Percentiles rank a stretch among this genome's conserved stretches.
Evolutionary conservation across 805 yeast genomes (phyloP).

Genomic region (Candida palmyrensis): DNA sequence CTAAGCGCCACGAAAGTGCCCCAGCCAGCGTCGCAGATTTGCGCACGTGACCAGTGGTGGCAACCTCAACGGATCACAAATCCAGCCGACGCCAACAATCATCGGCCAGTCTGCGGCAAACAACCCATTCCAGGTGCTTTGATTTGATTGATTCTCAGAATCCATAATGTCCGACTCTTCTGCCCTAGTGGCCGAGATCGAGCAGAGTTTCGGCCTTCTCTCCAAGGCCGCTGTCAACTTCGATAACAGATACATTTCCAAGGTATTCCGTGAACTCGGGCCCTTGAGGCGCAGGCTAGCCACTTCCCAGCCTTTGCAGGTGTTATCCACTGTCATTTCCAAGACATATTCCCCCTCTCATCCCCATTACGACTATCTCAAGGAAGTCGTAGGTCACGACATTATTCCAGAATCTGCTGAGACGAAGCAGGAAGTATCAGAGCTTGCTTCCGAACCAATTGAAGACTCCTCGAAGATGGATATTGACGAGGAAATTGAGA

Average conservation of each 20-base stretch:
- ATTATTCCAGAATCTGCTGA: slow-evolving; percentile 13
- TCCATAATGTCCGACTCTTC: slow-evolving; percentile 7
- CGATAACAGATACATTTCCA: slow-evolving; percentile 85
- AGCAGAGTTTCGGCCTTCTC: slow-evolving; percentile 42
- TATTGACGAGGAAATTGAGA: slow-evolving; percentile 19
- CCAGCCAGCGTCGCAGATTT: too few relatives aligned
- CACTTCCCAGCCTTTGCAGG: slow-evolving; percentile 26
- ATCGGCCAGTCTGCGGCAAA: too few relatives aligned
- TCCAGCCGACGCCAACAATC: too few relatives aligned
- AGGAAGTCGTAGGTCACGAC: slow-evolving; percentile 26
- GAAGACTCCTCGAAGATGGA: slow-evolving; percentile 16
- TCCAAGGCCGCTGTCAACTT: slow-evolving; percentile 62
- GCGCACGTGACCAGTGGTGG: too few relatives aligned
- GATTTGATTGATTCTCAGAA: too few relatives aligned
- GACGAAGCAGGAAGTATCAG: not conserved
- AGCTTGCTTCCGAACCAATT: slow-evolving; percentile 5
- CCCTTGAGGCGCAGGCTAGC: slow-evolving; percentile 63
- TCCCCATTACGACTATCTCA: slow-evolving; percentile 37
- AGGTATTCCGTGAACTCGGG: slow-evolving; percentile 79
- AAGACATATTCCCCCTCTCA: slow-evolving; percentile 50
- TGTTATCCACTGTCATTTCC: slow-evolving; percentile 52
- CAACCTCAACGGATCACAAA: too few relatives aligned
- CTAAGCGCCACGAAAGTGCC: too few relatives aligned
- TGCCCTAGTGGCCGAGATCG: slow-evolving; percentile 28
- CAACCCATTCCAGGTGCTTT: too few relatives aligned